phyloP scores from a whole-genome alignment of 495 filamentous ascomycete genomes.

The Penicillium roqueforti region DNA sequence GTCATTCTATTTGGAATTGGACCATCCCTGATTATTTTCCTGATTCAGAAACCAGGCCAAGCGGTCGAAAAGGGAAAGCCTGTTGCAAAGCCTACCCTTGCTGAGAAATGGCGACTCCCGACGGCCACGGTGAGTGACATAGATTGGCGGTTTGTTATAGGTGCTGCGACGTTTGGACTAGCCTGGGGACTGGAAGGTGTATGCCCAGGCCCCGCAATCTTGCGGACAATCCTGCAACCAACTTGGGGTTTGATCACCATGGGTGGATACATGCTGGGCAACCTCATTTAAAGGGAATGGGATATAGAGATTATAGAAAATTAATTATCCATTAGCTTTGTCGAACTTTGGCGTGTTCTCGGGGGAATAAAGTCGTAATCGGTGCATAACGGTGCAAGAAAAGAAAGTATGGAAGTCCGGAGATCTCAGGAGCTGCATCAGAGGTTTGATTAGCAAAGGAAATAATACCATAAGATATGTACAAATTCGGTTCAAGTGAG shows the following conservation, averaged over 20 bases:
- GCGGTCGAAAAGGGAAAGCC: slow-evolving; percentile 13
- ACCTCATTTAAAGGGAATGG: slow-evolving; percentile 19
- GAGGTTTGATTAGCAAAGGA: slow-evolving; percentile 4
- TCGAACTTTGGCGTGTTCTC: background rate
- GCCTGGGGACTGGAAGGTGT: slow-evolving; percentile 54
- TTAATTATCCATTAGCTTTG: background rate
- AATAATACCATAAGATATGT: slow-evolving; percentile 2
- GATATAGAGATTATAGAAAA: background rate
- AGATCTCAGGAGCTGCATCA: slow-evolving; percentile 13
- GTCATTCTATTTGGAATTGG: slow-evolving; percentile 50
- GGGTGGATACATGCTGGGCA: slow-evolving; percentile 46
- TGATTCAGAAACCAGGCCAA: slow-evolving; percentile 31
- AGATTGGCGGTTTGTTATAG: slow-evolving; percentile 50
- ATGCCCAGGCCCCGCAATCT: slow-evolving; percentile 53
- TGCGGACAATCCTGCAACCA: slow-evolving; percentile 47
- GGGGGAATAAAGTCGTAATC: background rate
- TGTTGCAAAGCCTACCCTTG: slow-evolving; percentile 36
- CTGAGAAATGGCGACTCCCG: slow-evolving; percentile 43
- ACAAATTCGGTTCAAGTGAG: background rate
- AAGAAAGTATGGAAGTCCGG: background rate
- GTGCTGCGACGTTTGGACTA: slow-evolving; percentile 49
- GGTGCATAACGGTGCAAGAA: background rate
- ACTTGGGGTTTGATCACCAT: slow-evolving; percentile 48
- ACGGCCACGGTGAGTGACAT: slow-evolving; percentile 46
- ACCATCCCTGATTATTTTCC: slow-evolving; percentile 39